phyloP scores from a whole-genome alignment of 192 early-diverging fungal genomes.

The Backusella luteola region DNA sequence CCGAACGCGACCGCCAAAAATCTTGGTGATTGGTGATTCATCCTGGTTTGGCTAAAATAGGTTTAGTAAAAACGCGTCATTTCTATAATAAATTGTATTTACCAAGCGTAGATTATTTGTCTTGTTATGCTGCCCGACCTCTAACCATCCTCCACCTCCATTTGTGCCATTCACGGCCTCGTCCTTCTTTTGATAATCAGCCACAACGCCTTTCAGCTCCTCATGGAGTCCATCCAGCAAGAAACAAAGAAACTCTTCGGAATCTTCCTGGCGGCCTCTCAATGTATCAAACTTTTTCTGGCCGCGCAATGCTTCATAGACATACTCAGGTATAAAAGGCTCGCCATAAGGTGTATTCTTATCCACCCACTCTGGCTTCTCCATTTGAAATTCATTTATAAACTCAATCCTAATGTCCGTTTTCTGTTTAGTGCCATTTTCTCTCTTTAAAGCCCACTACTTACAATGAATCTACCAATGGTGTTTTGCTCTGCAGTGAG shows the following conservation, averaged over 20 bases:
- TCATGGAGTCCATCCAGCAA: constrained; percentile 94
- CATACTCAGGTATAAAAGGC: constrained; percentile 90
- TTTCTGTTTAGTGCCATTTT: background rate
- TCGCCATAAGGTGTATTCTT: constrained; percentile 55
- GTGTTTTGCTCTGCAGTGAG: constrained; percentile 74
- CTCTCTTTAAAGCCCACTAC: constrained; percentile 10
- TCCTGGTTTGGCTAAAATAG: constrained; percentile 52
- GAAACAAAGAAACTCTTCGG: constrained; percentile 94
- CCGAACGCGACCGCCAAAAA: constrained; percentile 84
- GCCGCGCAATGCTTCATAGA: constrained; percentile 84
- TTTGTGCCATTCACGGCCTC: background rate
- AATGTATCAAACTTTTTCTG: constrained; percentile 79
- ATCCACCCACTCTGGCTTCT: constrained; percentile 7
- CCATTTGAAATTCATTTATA: constrained; percentile 34
- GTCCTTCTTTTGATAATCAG: constrained; percentile 7
- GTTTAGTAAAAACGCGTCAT: background rate
- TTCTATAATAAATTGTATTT: constrained; percentile 8
- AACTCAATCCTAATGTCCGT: constrained; percentile 34
- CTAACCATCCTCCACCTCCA: constrained; percentile 69
- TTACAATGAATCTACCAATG: constrained; percentile 86
- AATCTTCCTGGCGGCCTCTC: constrained; percentile 94
- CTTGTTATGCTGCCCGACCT: constrained; percentile 89
- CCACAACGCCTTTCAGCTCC: constrained; percentile 61
- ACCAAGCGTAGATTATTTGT: constrained; percentile 59
- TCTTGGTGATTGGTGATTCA: constrained; percentile 78